These are phyloP conservation scores for Tricladium varicosporioides DNA, from an alignment of 2,329 filamentous ascomycete genomes.

Conservation along the genomic window DNA sequence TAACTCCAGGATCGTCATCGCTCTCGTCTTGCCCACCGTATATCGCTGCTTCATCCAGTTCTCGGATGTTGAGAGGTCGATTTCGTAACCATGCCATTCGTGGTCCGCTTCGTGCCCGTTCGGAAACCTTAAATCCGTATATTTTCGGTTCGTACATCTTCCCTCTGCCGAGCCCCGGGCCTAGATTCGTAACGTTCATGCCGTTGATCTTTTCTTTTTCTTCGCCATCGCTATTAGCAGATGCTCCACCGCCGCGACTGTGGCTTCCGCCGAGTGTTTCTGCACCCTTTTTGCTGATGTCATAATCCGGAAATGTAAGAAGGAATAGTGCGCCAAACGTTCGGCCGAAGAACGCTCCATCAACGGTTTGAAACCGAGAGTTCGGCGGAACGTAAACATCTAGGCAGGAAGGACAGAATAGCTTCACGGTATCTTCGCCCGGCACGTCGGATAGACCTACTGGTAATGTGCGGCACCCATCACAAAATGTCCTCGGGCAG, in stretches of 20 bases:
- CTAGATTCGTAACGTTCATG: slow-evolving; percentile 81
- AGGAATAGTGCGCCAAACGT: slow-evolving; percentile 97
- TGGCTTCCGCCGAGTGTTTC: slow-evolving; percentile 48
- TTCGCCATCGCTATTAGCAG: slow-evolving; percentile 42
- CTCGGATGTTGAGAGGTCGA: slow-evolving; percentile 74
- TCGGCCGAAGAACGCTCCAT: slow-evolving; percentile 96
- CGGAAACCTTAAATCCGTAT: slow-evolving; percentile 93
- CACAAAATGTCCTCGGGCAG: slow-evolving; percentile 93
- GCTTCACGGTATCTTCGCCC: slow-evolving; percentile 95
- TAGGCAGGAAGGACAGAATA: slow-evolving; percentile 95
- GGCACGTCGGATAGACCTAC: slow-evolving; percentile 94
- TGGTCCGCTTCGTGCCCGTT: slow-evolving; percentile 83
- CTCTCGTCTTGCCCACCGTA: slow-evolving; percentile 54
- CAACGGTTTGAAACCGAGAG: slow-evolving; percentile 94
- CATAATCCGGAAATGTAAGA: slow-evolving; percentile 96
- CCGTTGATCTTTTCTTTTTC: slow-evolving; percentile 69
- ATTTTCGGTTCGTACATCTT: slow-evolving; percentile 94
- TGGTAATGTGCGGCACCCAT: slow-evolving; percentile 83
- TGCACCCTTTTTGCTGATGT: slow-evolving; percentile 71
- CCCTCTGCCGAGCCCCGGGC: slow-evolving; percentile 75
- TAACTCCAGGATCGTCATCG: slow-evolving; percentile 48
- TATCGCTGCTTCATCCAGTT: slow-evolving; percentile 75
- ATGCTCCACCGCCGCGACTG: slow-evolving; percentile 33
- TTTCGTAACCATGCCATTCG: slow-evolving; percentile 95
- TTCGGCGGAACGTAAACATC: slow-evolving; percentile 98